These are phyloP conservation scores for Thielaviopsis cerberus DNA, from an alignment of 2,329 filamentous ascomycete species.

Conservation along the genomic window DNA sequence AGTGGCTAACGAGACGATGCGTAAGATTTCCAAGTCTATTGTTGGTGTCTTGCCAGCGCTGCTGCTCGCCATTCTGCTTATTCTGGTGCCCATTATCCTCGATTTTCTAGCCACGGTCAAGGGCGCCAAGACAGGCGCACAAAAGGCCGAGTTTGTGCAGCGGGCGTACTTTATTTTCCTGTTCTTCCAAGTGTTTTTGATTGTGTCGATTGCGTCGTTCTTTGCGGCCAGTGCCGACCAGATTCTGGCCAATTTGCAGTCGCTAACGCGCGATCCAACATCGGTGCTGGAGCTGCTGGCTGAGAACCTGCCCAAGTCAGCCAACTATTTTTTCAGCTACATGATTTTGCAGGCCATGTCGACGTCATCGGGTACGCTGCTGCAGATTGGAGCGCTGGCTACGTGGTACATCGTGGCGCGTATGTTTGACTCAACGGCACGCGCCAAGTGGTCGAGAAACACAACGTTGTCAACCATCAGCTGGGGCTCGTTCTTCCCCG, in stretches of 20 bases:
- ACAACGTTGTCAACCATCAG: conserved; percentile 57
- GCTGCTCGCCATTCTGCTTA: conserved; percentile 57
- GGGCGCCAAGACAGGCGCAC: conserved; percentile 66
- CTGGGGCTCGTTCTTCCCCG: conserved; percentile 88
- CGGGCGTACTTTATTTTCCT: conserved; percentile 85
- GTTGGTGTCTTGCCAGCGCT: conserved; percentile 74
- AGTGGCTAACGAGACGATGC: conserved; percentile 34
- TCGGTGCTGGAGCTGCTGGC: conserved; percentile 53
- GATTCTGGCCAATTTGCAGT: conserved; percentile 34
- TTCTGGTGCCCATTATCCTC: conserved; percentile 66
- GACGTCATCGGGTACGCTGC: conserved; percentile 70
- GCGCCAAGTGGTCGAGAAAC: conserved; percentile 71
- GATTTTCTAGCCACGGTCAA: conserved; percentile 52
- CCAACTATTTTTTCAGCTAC: conserved; percentile 98
- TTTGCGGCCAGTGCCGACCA: conserved; percentile 43
- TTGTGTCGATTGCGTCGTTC: conserved; percentile 71
- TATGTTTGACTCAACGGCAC: conserved; percentile 63
- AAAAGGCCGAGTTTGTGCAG: conserved; percentile 68
- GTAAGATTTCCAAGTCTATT: conserved; percentile 44
- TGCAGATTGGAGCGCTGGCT: conserved; percentile 64
- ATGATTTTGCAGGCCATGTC: conserved; percentile 88
- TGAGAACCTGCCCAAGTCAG: conserved; percentile 60
- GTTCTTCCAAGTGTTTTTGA: conserved; percentile 85
- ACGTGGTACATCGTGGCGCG: conserved; percentile 68
- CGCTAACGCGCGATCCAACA: conserved; percentile 35